Base-by-base conservation (phyloP, 805 yeast genomes). In the Candida michaelii region DNA sequence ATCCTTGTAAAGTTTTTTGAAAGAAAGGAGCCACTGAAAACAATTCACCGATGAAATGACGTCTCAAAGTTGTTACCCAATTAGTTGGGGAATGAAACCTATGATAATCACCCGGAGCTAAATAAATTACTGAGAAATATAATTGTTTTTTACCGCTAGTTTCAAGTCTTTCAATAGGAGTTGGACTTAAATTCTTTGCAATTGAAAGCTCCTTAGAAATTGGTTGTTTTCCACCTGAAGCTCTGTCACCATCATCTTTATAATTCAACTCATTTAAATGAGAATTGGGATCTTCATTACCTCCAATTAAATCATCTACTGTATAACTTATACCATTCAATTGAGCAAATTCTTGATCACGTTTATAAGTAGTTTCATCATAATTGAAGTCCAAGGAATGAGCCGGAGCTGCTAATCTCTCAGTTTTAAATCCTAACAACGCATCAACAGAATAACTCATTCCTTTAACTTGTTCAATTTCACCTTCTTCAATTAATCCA, bases 61-160 rank as follows among this genome's bases (percentile, higher is more conserved):
- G 84, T 59, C 99, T 82, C 41, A 87, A 62, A 13, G 93, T 88
- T 36, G 95, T 82, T 15, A 93, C 97, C 99, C 99, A 93, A 59
- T 86, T 84, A 1, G 89, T 79, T 2, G 99, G 99, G 9, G 98
- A 88, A 62, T 93, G 99, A 68, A 84, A 93, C 48, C 95, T 83
- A 65, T 93, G 99, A 64, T 93, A 93, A 61, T 93, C 99, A 30
- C 99, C 99, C 0, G 99, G 99, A 0, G 98, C 97, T 41, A 93
- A 73, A 60, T 93, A 93, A 14, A 93, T 88, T 14, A 93, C 99
- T 1, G 96, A 84, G 62, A 84, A 93, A 56, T 75, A 91, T 43
- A 93, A 69, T 52, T 80, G 77, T 41, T 80, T 85, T 31, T 77
- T 75, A 10, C 43, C 49, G 46, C 62, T 55, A 6, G 49, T 44